phyloP scores from a whole-genome alignment of 805 yeast genomes.

The Groenewaldozyma tartarivorans region DNA sequence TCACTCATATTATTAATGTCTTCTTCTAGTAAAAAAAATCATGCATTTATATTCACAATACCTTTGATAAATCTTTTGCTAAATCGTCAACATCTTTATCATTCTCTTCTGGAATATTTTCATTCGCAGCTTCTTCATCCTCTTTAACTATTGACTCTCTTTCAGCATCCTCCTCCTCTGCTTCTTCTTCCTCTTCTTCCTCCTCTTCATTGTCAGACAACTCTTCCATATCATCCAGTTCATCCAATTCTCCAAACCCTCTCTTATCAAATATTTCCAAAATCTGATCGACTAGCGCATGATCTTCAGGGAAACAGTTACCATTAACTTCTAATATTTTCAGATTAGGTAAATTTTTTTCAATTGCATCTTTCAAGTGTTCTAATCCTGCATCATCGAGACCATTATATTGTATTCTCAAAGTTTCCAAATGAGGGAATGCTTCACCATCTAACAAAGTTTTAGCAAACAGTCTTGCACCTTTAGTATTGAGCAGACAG shows the following conservation, averaged over 20 bases:
- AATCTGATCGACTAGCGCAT: constrained; percentile 54
- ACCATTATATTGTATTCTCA: constrained; percentile 85
- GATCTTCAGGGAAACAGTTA: constrained; percentile 84
- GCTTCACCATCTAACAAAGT: constrained; percentile 25
- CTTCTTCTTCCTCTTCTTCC: constrained; percentile 53
- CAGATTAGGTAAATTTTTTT: constrained; percentile 48
- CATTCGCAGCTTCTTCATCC: constrained; percentile 34
- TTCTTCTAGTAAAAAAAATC: background rate
- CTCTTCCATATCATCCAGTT: constrained; percentile 91
- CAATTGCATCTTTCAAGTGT: constrained; percentile 46
- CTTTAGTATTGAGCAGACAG: constrained; percentile 72
- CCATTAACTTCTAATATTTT: constrained; percentile 79
- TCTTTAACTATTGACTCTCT: constrained; percentile 33
- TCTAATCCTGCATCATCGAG: constrained; percentile 58
- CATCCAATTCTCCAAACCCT: constrained; percentile 80
- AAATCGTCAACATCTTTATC: no score
- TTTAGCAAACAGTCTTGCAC: constrained; percentile 48
- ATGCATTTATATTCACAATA: background rate
- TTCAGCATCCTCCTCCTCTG: constrained; percentile 43
- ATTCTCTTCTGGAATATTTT: constrained; percentile 40
- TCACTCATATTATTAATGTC: background rate
- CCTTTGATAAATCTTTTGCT: constrained; percentile 47
- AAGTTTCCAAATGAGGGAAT: constrained; percentile 38
- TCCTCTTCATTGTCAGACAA: constrained; percentile 61
- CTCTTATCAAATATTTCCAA: constrained; percentile 55